Base-by-base conservation (phyloP, 768 basidiomycete species). In the Gloeostereum incarnatum region DNA sequence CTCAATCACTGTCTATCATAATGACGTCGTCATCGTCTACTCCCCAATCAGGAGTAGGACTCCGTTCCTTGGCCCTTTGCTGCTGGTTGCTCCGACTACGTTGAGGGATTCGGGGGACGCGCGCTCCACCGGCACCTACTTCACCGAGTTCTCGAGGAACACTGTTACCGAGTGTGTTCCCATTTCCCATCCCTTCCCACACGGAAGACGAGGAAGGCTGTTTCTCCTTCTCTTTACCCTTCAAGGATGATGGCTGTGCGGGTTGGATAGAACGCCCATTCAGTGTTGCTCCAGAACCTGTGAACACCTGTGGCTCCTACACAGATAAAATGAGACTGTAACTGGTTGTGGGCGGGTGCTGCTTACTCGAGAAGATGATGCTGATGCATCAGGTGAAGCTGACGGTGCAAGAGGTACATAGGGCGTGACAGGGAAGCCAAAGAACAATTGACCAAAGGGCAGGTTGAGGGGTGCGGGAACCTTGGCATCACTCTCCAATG, bases 371-470 rank as follows among this genome's bases (percentile, higher is more conserved):
- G 65, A 50, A 16, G 60, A 41, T 21, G 54, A 41, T 36, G 49
- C 49, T 35, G 57, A 44, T 49, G 61, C 43, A 51, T 58, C 25
- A 33, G 64, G 36, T 45, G 54, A 40, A 11, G 22, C 43, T 21
- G 62, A 41, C 23, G 55, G 47, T 31, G 62, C 53, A 4, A 78
- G 71, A 5, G 77, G 75, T 3, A 60, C 66, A 53, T 87, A 88
- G 1, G 83, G 67, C 2, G 75, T 63, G 40, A 87, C 73, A 43
- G 86, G 84, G 63, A 83, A 99, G 7, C 96, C 96, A 52, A 99
- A 98, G 68, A 99, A 99, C 14, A 99, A 68, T 47, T 96, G 84
- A 9, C 96, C 96, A 46, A 85, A 82, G 0, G 96, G 92, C 7
- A 99, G 66, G 46, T 83, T 84, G 29, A 99, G 66, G 6, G 91